A percentile compares a stretch with the other conserved stretches of the same genome.
Conservation (phyloP, 2,329 filamentous ascomycete genomes). For the Grosmannia penicillata region DNA sequence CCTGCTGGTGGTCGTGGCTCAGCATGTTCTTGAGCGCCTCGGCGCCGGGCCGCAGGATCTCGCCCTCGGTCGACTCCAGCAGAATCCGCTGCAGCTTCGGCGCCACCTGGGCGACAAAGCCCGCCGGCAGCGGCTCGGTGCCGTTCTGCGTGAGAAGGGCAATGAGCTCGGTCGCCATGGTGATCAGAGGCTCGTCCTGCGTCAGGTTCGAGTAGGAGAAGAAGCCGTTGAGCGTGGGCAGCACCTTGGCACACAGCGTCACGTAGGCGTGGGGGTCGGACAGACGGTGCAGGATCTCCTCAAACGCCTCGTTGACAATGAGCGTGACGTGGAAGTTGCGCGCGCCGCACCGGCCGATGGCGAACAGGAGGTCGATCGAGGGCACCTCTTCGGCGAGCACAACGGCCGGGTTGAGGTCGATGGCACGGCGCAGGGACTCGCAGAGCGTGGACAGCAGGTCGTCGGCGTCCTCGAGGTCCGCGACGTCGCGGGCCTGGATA, state of each 20-base stretch:
- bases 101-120: slow-evolving; percentile 72
- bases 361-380: slow-evolving; percentile 73
- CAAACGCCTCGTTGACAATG: slow-evolving; percentile 79
- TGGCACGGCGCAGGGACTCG: slow-evolving; percentile 71
- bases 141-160: slow-evolving; percentile 70
- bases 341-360: slow-evolving; percentile 75
- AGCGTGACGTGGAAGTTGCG: slow-evolving; percentile 83
- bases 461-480: slow-evolving; percentile 74
- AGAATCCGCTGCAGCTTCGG: slow-evolving; percentile 76
- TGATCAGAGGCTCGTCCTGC: slow-evolving; percentile 70
- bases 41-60: slow-evolving; percentile 74
- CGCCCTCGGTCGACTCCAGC: slow-evolving; percentile 72
- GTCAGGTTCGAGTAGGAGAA: slow-evolving; percentile 81
- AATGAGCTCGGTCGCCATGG: slow-evolving; percentile 71
- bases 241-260: slow-evolving; percentile 66
- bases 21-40: slow-evolving; percentile 82
- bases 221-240: slow-evolving; percentile 76
- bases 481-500: slow-evolving; percentile 64
- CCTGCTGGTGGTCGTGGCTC: slow-evolving; percentile 75
- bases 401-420: slow-evolving; percentile 62
- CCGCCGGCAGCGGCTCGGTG: slow-evolving; percentile 68
- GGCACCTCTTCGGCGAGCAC: slow-evolving; percentile 57
- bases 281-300: slow-evolving; percentile 64
- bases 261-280: slow-evolving; percentile 56
- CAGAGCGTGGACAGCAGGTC: slow-evolving; percentile 84